phyloP scores from a whole-genome alignment of 352 stramenopile species.

The Phytophthora syringae region DNA sequence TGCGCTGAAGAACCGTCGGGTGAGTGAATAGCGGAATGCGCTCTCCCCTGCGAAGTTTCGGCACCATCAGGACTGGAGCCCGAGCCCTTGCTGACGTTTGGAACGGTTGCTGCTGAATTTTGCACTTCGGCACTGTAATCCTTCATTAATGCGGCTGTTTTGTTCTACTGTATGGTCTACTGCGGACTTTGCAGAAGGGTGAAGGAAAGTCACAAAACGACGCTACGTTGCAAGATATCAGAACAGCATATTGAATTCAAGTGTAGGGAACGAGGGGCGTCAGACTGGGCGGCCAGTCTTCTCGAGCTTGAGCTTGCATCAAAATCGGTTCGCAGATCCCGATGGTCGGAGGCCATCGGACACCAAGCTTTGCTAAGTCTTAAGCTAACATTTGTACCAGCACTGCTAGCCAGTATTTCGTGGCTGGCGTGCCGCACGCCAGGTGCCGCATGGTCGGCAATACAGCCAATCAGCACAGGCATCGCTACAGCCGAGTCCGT shows the following conservation, averaged over 20 bases:
- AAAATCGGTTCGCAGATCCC: background rate
- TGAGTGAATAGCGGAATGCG: constrained; percentile 21
- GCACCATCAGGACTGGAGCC: constrained; percentile 26
- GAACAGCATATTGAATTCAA: constrained; percentile 18
- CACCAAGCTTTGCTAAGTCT: no score
- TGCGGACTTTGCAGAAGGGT: constrained; percentile 19
- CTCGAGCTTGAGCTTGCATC: background rate
- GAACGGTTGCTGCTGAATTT: constrained; percentile 22
- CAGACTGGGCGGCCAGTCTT: constrained; percentile 24
- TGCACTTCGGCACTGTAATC: constrained; percentile 8
- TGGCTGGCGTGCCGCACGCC: constrained; percentile 21
- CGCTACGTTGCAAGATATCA: constrained; percentile 32
- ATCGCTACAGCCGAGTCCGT: background rate
- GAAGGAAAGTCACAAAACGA: constrained; percentile 7
- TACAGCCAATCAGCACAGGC: constrained; percentile 28
- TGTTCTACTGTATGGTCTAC: background rate
- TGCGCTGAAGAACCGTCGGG: no score
- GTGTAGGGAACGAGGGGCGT: constrained; percentile 10
- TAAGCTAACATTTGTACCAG: no score
- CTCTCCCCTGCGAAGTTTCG: constrained; percentile 17
- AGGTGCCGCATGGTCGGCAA: constrained; percentile 11
- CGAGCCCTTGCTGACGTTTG: constrained; percentile 19
- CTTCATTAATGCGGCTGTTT: background rate
- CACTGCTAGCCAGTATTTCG: constrained; percentile 4
- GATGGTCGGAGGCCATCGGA: background rate